These are phyloP conservation scores for Daucus carota DNA, from an alignment of 129 eudicot species.

Conservation along the genomic window DNA sequence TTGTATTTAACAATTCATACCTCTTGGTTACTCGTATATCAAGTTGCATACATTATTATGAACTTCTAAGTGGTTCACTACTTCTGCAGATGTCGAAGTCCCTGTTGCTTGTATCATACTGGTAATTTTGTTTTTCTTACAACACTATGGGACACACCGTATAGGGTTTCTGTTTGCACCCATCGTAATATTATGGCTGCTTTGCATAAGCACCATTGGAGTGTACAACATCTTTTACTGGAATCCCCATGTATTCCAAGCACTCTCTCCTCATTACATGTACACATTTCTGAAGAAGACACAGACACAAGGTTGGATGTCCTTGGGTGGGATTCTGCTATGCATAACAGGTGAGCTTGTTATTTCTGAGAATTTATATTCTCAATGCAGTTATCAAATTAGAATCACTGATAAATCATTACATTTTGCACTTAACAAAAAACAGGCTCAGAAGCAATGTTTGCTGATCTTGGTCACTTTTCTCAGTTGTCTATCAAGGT, in stretches of 20 bases:
- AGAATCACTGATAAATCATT: constrained; percentile 2
- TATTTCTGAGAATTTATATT: background rate
- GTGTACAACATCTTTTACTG: constrained; percentile 69
- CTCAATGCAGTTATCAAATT: background rate
- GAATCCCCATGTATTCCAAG: constrained; percentile 72
- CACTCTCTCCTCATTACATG: constrained; percentile 87
- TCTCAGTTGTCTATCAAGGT: constrained; percentile 84
- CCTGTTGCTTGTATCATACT: constrained; percentile 70
- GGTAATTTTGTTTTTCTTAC: constrained; percentile 66
- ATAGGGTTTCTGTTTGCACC: constrained; percentile 82
- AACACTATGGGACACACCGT: constrained; percentile 82
- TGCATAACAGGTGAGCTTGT: constrained; percentile 57
- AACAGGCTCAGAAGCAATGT: constrained; percentile 92
- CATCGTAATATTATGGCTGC: constrained; percentile 62
- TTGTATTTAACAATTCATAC: background rate
- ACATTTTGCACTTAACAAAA: constrained; percentile 3
- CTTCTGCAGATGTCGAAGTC: constrained; percentile 65
- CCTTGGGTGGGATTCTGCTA: constrained; percentile 81
- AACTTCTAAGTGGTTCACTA: background rate
- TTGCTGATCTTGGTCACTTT: constrained; percentile 91
- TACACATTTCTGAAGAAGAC: constrained; percentile 78
- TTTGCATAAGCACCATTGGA: constrained; percentile 79
- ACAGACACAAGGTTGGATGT: constrained; percentile 76
- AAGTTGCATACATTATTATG: background rate
- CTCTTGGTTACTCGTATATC: background rate